These are phyloP conservation scores for Sparassis latifolia DNA, from an alignment of 1,284 basidiomycete species.

Conservation along the genomic window DNA sequence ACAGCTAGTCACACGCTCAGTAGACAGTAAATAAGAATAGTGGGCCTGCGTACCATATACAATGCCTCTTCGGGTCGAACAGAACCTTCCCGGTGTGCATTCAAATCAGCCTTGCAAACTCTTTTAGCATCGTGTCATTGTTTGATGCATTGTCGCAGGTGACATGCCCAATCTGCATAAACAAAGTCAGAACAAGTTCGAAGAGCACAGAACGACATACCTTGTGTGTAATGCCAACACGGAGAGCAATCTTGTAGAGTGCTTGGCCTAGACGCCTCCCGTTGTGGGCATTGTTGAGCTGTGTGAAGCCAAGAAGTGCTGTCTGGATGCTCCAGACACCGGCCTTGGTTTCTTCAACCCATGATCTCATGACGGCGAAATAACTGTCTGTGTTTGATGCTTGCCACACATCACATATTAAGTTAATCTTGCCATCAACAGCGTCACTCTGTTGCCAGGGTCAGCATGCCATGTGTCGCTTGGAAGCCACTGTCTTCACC, in stretches of 20 bases:
- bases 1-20: slow-evolving; percentile 6
- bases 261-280: slow-evolving; percentile 10
- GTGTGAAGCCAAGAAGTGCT: slow-evolving; percentile 8
- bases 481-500: slow-evolving; percentile 7
- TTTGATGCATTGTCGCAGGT: slow-evolving; percentile 6
- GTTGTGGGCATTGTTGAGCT: slow-evolving; percentile 7
- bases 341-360: slow-evolving; percentile 24
- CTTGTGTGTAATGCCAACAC: slow-evolving; percentile 8
- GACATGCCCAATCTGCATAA: background rate
- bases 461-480: slow-evolving; percentile 3
- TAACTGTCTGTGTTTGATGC: slow-evolving; percentile 31
- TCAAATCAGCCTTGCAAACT: background rate
- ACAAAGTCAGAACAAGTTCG: background rate
- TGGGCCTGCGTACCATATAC: background rate
- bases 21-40: background rate
- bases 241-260: slow-evolving; percentile 6
- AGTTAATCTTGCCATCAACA: slow-evolving; percentile 23
- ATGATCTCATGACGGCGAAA: slow-evolving; percentile 30
- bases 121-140: slow-evolving; percentile 4
- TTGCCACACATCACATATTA: slow-evolving; percentile 34
- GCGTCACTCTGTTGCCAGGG: slow-evolving; percentile 16
- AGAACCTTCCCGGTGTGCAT: background rate
- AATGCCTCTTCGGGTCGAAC: background rate
- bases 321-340: background rate
- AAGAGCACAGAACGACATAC: background rate